phyloP scores from a whole-genome alignment of 345 rosid genomes.

The Salix exigua region DNA sequence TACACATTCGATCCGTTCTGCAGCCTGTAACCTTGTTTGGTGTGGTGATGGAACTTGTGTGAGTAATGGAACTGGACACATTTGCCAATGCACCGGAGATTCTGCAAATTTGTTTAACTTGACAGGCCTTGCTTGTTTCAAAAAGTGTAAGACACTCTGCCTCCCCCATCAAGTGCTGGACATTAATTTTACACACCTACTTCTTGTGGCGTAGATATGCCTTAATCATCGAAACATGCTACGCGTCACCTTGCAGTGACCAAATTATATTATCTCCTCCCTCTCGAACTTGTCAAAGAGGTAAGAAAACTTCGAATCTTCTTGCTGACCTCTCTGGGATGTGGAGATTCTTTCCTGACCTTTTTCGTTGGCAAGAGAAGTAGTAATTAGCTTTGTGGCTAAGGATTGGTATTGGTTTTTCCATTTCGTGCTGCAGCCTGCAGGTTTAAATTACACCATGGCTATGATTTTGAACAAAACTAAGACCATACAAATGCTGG shows the following conservation, averaged over 20 bases:
- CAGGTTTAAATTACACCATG: neutral
- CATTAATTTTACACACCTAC: neutral
- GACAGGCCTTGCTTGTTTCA: constrained; percentile 22
- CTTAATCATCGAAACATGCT: neutral
- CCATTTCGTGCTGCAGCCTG: too few relatives aligned
- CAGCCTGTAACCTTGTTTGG: constrained; percentile 39
- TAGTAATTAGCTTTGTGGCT: too few relatives aligned
- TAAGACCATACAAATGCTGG: neutral
- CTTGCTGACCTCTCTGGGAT: neutral
- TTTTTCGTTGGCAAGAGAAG: neutral
- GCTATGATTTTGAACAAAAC: neutral
- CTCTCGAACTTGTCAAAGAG: neutral
- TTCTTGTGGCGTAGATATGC: neutral
- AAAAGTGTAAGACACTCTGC: constrained; percentile 26
- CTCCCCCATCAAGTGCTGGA: neutral
- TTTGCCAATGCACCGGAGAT: constrained; percentile 36
- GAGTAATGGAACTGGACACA: constrained; percentile 19
- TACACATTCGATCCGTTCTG: neutral
- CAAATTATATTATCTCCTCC: neutral
- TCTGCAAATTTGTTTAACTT: constrained; percentile 22
- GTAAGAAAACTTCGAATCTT: neutral
- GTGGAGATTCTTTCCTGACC: neutral
- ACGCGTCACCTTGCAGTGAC: neutral
- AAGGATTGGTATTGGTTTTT: too few relatives aligned
- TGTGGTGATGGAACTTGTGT: constrained; percentile 45